Conservation (phyloP, 2,329 filamentous ascomycete genomes). For the Alternaria hordeiaustralica region DNA sequence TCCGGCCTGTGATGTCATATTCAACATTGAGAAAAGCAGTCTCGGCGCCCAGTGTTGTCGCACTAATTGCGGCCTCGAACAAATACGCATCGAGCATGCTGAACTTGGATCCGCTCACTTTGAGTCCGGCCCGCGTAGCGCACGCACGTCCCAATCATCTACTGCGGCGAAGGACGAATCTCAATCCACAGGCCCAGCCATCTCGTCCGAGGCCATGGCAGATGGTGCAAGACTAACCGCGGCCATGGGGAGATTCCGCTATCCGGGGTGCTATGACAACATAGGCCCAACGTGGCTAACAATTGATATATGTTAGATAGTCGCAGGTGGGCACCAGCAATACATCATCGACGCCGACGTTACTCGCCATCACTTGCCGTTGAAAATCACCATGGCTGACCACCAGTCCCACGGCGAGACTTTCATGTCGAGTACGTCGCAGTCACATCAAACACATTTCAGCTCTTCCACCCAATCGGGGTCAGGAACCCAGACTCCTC, state of each 20-base stretch:
- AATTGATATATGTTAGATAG: constrained; percentile 2
- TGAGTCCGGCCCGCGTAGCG: not conserved
- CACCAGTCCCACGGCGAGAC: constrained; percentile 13
- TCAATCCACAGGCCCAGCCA: not conserved
- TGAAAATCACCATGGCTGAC: constrained; percentile 21
- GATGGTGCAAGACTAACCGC: not conserved
- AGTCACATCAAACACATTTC: not conserved
- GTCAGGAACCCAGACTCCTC: constrained; percentile 7
- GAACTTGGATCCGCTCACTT: not conserved
- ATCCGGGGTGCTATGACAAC: constrained; percentile 8
- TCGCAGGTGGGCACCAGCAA: not conserved
- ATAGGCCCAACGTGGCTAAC: not conserved
- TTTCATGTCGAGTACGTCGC: constrained; percentile 5
- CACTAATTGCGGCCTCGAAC: constrained; percentile 8
- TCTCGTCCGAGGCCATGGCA: constrained; percentile 2
- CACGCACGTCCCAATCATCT: not conserved
- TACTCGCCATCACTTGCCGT: constrained; percentile 1
- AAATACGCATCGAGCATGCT: not conserved
- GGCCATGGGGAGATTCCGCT: constrained; percentile 2
- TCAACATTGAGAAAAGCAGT: constrained; percentile 1
- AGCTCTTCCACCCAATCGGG: not conserved
- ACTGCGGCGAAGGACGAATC: not conserved
- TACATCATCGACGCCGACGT: not conserved
- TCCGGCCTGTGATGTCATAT: constrained; percentile 7
- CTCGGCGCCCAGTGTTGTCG: not conserved